Percentiles rank a stretch among this genome's conserved stretches.
These are phyloP conservation scores for Huntiella omanensis DNA, from an alignment of 2,329 filamentous ascomycete genomes.

Conservation along the genomic window DNA sequence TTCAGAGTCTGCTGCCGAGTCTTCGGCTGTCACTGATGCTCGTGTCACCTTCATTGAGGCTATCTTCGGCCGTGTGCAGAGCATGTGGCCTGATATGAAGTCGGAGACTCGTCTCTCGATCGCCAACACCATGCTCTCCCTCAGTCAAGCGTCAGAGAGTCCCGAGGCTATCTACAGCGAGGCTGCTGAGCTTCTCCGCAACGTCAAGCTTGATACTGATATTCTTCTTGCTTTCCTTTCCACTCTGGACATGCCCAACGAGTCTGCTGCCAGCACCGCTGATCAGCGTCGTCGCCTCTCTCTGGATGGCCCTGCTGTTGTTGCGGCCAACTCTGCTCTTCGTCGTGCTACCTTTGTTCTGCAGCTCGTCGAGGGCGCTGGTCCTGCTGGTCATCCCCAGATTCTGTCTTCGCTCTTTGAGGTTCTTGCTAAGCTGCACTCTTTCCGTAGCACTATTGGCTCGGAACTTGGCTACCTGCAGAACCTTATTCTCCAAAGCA, in stretches of 20 bases:
- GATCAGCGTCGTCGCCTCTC: constrained; percentile 51
- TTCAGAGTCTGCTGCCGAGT: constrained; percentile 13
- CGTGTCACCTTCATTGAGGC: constrained; percentile 40
- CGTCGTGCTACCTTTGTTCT: constrained; percentile 70
- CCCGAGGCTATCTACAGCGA: constrained; percentile 22
- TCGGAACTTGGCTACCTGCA: constrained; percentile 85
- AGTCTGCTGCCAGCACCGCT: constrained; percentile 29
- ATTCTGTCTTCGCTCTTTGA: constrained; percentile 67
- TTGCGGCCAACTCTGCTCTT: constrained; percentile 30
- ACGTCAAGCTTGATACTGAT: constrained; percentile 52
- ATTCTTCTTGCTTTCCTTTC: constrained; percentile 56
- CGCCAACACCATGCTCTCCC: constrained; percentile 42
- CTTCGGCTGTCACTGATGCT: constrained; percentile 17
- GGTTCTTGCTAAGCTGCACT: constrained; percentile 69
- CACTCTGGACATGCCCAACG: constrained; percentile 52
- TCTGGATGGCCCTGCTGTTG: constrained; percentile 7
- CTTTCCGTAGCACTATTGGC: constrained; percentile 60
- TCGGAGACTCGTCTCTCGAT: constrained; percentile 38
- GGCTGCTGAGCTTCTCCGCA: constrained; percentile 53
- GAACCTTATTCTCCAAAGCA: constrained; percentile 61
- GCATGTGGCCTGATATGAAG: constrained; percentile 57
- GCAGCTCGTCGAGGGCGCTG: constrained; percentile 69
- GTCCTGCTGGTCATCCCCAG: constrained; percentile 54
- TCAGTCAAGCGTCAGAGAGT: constrained; percentile 30
- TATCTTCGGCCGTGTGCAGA: constrained; percentile 49